A percentile compares a stretch with the other conserved stretches of the same genome.
Evolutionary conservation across 208 protist genomes (phyloP).

Genomic region (Crithidia acanthocephali): DNA sequence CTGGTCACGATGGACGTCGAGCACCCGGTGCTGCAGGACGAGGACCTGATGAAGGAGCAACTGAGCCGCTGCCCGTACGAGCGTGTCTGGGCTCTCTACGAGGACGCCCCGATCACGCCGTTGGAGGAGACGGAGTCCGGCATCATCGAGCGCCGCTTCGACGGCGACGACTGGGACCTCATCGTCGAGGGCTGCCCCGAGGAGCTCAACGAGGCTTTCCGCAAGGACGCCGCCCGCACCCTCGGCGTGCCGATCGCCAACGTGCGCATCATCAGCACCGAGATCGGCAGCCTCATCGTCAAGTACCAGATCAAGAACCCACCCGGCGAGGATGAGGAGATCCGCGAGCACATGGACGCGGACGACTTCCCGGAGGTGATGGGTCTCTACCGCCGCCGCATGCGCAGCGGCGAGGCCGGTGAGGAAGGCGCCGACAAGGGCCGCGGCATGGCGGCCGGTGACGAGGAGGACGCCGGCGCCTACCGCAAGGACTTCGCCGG

Average conservation of each 20-base stretch:
- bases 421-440: conserved; percentile 12
- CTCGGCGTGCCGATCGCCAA: conserved; percentile 40
- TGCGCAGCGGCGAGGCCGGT: conserved; percentile 18
- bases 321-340: conserved; percentile 43
- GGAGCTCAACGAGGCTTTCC: conserved; percentile 54
- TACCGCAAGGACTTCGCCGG: conserved; percentile 43
- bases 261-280: conserved; percentile 44
- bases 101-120: conserved; percentile 21
- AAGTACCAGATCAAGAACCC: conserved; percentile 50
- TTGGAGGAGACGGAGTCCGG: conserved; percentile 40
- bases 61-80: conserved; percentile 52
- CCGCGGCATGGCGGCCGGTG: not conserved
- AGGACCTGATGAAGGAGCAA: conserved; percentile 48
- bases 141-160: conserved; percentile 58
- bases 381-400: conserved; percentile 40
- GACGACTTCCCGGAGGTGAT: conserved; percentile 53
- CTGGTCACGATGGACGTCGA: conserved; percentile 36
- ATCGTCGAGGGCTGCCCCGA: conserved; percentile 42
- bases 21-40: conserved; percentile 42
- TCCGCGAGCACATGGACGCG: conserved; percentile 35
- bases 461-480: conserved; percentile 17
- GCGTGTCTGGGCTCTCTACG: conserved; percentile 61
- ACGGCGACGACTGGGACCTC: conserved; percentile 73
- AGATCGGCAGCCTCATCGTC: conserved; percentile 51
- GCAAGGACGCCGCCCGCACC: conserved; percentile 38